phyloP scores from a whole-genome alignment of 1,139 yeast genomes.

The Diutina mesorugosa region DNA sequence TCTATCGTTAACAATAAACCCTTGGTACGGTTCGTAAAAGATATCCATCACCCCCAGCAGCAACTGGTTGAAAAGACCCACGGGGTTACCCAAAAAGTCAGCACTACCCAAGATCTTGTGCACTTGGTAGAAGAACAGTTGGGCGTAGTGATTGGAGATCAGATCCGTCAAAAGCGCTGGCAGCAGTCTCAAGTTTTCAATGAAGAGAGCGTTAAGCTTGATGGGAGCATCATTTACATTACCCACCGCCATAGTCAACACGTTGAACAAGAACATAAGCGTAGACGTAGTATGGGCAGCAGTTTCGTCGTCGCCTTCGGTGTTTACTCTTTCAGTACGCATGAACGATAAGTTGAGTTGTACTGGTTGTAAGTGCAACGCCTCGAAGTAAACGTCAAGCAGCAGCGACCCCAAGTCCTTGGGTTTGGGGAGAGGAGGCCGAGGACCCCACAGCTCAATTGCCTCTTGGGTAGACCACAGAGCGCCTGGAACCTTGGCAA shows the following conservation, averaged over 20 bases:
- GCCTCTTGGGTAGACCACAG: slow-evolving; percentile 42
- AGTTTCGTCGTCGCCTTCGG: slow-evolving; percentile 30
- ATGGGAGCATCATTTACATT: slow-evolving; percentile 97
- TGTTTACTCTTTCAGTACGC: slow-evolving; percentile 70
- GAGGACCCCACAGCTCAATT: slow-evolving; percentile 51
- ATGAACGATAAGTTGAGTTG: slow-evolving; percentile 84
- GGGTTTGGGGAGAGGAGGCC: background rate
- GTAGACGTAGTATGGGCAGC: slow-evolving; percentile 44
- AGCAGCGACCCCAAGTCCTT: slow-evolving; percentile 8
- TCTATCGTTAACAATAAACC: slow-evolving; percentile 83
- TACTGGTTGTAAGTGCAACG: slow-evolving; percentile 84
- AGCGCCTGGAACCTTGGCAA: slow-evolving; percentile 61
- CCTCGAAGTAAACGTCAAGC: slow-evolving; percentile 81
- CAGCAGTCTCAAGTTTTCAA: slow-evolving; percentile 86
- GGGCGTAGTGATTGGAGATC: slow-evolving; percentile 78
- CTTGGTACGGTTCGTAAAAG: slow-evolving; percentile 95
- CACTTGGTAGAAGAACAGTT: slow-evolving; percentile 81
- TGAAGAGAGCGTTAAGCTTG: slow-evolving; percentile 68
- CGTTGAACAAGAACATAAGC: slow-evolving; percentile 63
- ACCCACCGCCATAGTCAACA: slow-evolving; percentile 93
- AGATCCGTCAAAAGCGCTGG: slow-evolving; percentile 60
- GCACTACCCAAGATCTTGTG: slow-evolving; percentile 95
- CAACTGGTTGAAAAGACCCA: slow-evolving; percentile 83
- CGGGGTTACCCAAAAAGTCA: slow-evolving; percentile 93
- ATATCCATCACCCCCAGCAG: slow-evolving; percentile 94